Evolutionary conservation across 2,329 filamentous ascomycete species (phyloP).

Genomic region (Knufia petricola): DNA sequence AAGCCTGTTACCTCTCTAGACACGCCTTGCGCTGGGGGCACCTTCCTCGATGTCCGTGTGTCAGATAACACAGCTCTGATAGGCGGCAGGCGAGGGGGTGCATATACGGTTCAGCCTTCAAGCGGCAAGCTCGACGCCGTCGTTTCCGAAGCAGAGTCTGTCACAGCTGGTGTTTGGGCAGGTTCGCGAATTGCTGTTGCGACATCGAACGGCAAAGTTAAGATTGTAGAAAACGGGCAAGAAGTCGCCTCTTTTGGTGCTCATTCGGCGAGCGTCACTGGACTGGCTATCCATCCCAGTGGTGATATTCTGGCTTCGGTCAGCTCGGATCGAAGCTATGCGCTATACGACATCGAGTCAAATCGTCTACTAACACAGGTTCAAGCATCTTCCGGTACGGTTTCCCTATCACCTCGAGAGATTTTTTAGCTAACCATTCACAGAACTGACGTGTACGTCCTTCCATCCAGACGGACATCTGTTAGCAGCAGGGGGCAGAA

Average conservation of each 20-base stretch:
- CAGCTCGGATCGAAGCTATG: slow-evolving; percentile 83
- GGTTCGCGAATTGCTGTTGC: slow-evolving; percentile 61
- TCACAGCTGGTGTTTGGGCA: slow-evolving; percentile 53
- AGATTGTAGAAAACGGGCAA: slow-evolving; percentile 64
- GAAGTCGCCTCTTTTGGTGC: slow-evolving; percentile 63
- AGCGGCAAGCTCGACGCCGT: slow-evolving; percentile 10
- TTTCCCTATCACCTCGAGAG: slow-evolving; percentile 18
- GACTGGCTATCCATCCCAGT: slow-evolving; percentile 70
- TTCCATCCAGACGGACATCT: slow-evolving; percentile 98
- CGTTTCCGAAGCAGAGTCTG: slow-evolving; percentile 49
- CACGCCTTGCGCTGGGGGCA: slow-evolving; percentile 50
- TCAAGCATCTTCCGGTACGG: slow-evolving; percentile 70
- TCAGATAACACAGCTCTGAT: slow-evolving; percentile 59
- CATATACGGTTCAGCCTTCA: slow-evolving; percentile 62
- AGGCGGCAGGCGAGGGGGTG: slow-evolving; percentile 65
- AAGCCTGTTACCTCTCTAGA: slow-evolving; percentile 46
- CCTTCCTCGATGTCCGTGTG: slow-evolving; percentile 48
- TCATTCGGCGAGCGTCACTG: slow-evolving; percentile 73
- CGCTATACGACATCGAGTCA: slow-evolving; percentile 69
- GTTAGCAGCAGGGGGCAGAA: slow-evolving; percentile 69
- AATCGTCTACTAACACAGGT: slow-evolving; percentile 65
- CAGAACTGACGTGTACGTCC: slow-evolving; percentile 64
- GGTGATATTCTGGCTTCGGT: slow-evolving; percentile 77
- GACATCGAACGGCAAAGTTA: slow-evolving; percentile 66
- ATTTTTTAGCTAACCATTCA: slow-evolving; percentile 3